Conservation (phyloP, 768 basidiomycete species). For the Lactarius vividus region DNA sequence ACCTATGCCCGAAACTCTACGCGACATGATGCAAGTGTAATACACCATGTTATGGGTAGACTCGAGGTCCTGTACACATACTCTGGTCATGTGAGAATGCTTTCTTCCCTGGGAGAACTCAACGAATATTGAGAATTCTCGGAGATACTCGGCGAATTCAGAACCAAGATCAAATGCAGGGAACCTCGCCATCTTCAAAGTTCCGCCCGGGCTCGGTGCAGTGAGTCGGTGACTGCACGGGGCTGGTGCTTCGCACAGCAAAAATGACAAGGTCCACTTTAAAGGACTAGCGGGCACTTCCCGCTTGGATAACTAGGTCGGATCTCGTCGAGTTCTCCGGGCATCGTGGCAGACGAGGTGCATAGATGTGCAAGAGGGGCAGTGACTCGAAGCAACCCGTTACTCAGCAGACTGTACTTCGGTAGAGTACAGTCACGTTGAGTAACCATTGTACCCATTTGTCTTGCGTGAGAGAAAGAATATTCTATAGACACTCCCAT, state of each 20-base stretch:
- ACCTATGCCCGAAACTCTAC: neutral
- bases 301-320: neutral
- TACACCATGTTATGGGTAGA: neutral
- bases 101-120: too few relatives aligned
- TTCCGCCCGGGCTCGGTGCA: neutral
- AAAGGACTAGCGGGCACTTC: neutral
- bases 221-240: neutral
- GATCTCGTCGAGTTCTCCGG: neutral
- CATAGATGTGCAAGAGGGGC: neutral
- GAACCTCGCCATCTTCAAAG: too few relatives aligned
- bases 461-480: neutral
- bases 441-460: neutral
- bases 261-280: neutral
- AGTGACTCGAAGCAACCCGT: neutral
- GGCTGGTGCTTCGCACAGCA: neutral
- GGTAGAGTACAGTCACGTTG: neutral
- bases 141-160: neutral
- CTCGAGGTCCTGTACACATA: neutral
- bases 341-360: neutral
- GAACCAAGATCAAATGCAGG: neutral
- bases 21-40: neutral
- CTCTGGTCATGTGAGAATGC: neutral
- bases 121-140: too few relatives aligned
- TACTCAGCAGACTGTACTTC: neutral
- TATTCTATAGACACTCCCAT: neutral